Conservation (phyloP, 768 basidiomycete genomes). For the Agaricus blazei region DNA sequence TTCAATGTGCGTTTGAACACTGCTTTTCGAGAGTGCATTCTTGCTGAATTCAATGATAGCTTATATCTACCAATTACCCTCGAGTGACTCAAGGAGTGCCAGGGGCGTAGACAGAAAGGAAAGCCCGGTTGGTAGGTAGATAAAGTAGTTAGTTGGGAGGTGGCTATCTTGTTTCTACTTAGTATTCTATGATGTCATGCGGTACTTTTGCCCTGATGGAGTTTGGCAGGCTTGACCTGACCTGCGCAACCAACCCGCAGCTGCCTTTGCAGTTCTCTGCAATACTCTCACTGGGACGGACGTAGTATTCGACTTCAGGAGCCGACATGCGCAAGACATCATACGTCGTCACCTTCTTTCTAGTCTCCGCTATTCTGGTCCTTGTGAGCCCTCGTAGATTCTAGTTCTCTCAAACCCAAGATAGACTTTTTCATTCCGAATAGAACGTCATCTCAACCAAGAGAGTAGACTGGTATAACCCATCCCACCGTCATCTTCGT, state of each 20-base stretch:
- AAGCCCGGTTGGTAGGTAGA: background rate
- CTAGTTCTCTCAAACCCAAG: constrained; percentile 16
- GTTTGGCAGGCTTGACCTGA: background rate
- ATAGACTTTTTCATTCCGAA: background rate
- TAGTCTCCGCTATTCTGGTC: constrained; percentile 42
- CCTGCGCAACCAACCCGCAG: background rate
- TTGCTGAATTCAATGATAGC: constrained; percentile 25
- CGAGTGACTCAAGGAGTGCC: constrained; percentile 63
- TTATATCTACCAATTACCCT: constrained; percentile 67
- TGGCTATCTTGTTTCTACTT: background rate
- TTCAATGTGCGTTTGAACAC: constrained; percentile 45
- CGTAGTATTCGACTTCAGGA: constrained; percentile 16
- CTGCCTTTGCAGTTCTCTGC: background rate
- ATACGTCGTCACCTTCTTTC: constrained; percentile 59
- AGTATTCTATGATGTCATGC: background rate
- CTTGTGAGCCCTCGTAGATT: constrained; percentile 30
- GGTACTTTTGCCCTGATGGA: background rate
- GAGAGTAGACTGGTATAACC: constrained; percentile 59
- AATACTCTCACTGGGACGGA: background rate
- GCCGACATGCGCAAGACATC: constrained; percentile 56
- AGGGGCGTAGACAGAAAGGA: constrained; percentile 3
- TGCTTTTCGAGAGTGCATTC: background rate
- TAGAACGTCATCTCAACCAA: constrained; percentile 55
- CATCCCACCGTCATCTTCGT: background rate
- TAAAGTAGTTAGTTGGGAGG: too few relatives aligned